Base-by-base conservation (phyloP, 805 yeast species). In the Lipomyces anomalus region DNA sequence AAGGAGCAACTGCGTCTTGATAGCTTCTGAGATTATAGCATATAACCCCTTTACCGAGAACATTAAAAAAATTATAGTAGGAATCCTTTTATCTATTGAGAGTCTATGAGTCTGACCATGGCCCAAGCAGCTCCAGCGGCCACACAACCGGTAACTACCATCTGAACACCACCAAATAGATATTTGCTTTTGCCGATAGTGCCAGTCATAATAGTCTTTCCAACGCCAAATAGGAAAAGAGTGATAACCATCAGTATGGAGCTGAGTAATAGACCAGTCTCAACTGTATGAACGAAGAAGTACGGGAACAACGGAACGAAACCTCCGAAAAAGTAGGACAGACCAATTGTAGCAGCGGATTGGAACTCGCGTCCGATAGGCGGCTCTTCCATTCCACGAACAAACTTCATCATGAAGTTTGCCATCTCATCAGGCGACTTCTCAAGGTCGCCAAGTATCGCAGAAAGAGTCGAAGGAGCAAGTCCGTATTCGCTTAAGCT, bases 81-180 rank as follows among this genome's bases (percentile, higher is more conserved):
- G 20, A 42, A 34, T 33, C 22, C 17, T 28, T 6, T 48, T 54
- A 68, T 51, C 30, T 26, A 26, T 9, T 26, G 30, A 9, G 30
- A 26, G 30, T 81, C 95, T 50, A 90, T 79, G 53, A 82, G 64
- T 62, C 80, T 82, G 28, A 90, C 98, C 62, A 89, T 76, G 37
- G 78, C 78, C 95, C 95, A 90, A 7, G 98, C 98, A 21, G 95
- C 84, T 3, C 95, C 95, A 3, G 98, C 97, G 20, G 98, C 97
- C 26, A 84, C 69, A n/a, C 97, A 94, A 33, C 98, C 98, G 41
- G 86, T 89, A n/a, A 82, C 66, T 43, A 87, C 80, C 97, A 92
- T 90, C 67, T 87, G 94, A 17, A 82, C 46, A 36, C 97, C 97
- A 65, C 89, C 96, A 42, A 71, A 67, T 3, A 82, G 67, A 65